A percentile compares a stretch with the other conserved stretches of the same genome.
phyloP scores from a whole-genome alignment of 495 filamentous ascomycete species.

The Trichoderma asperelloides region DNA sequence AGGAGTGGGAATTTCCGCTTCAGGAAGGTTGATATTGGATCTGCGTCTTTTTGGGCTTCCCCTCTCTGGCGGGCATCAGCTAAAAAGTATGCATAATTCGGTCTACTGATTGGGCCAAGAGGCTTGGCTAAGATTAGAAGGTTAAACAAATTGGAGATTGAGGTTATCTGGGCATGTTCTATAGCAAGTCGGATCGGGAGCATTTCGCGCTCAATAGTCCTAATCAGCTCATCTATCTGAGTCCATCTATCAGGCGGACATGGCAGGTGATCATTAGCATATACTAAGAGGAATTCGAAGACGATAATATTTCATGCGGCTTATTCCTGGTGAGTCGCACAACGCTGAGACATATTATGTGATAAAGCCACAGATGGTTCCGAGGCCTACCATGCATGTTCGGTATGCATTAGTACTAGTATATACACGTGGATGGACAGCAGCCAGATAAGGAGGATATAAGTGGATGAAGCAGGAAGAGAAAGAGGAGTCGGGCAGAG shows the following conservation, averaged over 20 bases:
- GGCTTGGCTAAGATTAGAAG: too few species aligned
- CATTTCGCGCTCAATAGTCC: not conserved
- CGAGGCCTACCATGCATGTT: not conserved
- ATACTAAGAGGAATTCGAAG: not conserved
- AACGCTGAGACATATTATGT: not conserved
- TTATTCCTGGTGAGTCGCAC: not conserved
- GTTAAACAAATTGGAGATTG: not conserved
- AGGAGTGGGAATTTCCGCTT: not conserved
- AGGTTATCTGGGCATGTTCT: not conserved
- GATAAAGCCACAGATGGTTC: not conserved
- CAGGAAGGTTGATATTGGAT: too few species aligned
- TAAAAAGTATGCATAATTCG: too few species aligned
- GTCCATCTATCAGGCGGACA: not conserved
- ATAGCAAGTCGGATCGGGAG: not conserved
- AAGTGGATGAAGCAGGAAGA: too few species aligned
- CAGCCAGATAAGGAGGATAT: not conserved
- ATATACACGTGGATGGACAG: not conserved
- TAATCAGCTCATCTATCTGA: not conserved
- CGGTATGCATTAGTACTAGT: not conserved
- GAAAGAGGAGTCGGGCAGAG: not conserved
- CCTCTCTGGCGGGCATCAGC: too few species aligned
- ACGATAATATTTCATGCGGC: not conserved
- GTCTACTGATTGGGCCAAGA: too few species aligned
- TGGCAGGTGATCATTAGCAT: not conserved
- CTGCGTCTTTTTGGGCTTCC: too few species aligned